Conservation (phyloP, 169 alveolate species). For the Babesia bigemina region DNA sequence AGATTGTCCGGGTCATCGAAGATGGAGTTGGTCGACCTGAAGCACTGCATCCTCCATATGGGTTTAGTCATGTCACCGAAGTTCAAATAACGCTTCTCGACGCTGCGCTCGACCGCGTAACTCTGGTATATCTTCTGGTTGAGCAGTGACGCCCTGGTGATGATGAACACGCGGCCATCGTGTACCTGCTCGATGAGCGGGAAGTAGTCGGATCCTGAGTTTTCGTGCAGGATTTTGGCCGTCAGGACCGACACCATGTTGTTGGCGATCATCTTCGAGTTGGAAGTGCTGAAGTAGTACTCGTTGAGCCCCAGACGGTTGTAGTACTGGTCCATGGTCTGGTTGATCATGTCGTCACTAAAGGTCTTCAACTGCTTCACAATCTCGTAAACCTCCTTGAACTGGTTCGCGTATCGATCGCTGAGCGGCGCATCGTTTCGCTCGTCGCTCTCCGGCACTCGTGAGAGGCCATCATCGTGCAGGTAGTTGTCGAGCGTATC, state of each 20-base stretch:
- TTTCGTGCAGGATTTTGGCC: constrained; percentile 78
- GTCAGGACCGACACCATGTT: constrained; percentile 81
- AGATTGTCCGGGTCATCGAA: constrained; percentile 76
- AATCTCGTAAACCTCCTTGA: constrained; percentile 47
- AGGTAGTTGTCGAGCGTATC: constrained; percentile 31
- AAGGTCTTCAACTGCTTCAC: constrained; percentile 55
- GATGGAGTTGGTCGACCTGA: constrained; percentile 78
- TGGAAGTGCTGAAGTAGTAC: constrained; percentile 80
- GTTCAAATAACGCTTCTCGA: constrained; percentile 75
- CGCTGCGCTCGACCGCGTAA: constrained; percentile 75
- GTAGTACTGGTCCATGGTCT: constrained; percentile 77
- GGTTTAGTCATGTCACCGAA: constrained; percentile 69
- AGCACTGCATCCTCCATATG: constrained; percentile 82
- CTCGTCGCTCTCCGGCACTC: constrained; percentile 26
- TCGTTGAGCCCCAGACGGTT: constrained; percentile 80
- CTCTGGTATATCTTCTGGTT: constrained; percentile 76
- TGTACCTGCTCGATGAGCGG: constrained; percentile 78
- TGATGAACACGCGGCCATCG: constrained; percentile 72
- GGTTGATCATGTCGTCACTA: constrained; percentile 65
- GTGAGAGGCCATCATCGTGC: constrained; percentile 57
- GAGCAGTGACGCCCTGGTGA: constrained; percentile 76
- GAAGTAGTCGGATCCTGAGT: constrained; percentile 77
- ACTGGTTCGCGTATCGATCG: constrained; percentile 58
- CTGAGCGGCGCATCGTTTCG: constrained; percentile 38
- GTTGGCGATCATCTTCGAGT: constrained; percentile 77